phyloP scores from a whole-genome alignment of 805 yeast genomes.

The Wickerhamomyces kurtzmanii region DNA sequence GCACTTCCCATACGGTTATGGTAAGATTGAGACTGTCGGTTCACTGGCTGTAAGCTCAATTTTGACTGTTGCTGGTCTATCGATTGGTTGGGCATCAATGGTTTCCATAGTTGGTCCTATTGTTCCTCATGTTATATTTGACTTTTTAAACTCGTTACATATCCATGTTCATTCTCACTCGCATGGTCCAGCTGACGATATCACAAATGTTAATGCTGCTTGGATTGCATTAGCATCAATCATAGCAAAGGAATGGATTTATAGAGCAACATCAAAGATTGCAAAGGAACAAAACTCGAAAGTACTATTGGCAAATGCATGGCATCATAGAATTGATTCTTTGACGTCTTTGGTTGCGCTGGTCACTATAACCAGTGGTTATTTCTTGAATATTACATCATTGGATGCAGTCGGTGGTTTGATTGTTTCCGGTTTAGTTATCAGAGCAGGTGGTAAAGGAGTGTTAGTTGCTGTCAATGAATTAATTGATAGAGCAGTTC shows the following conservation, averaged over 20 bases:
- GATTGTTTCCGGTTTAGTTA: conserved; percentile 70
- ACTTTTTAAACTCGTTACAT: conserved; percentile 41
- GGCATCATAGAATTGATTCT: conserved; percentile 97
- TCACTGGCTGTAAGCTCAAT: conserved; percentile 81
- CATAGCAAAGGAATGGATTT: conserved; percentile 80
- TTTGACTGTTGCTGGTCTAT: conserved; percentile 76
- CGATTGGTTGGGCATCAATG: conserved; percentile 83
- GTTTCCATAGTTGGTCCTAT: conserved; percentile 57
- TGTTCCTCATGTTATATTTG: conserved; percentile 53
- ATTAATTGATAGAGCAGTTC: conserved; percentile 64
- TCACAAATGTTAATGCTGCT: conserved; percentile 81
- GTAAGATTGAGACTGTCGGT: conserved; percentile 89
- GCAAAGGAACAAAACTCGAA: conserved; percentile 76
- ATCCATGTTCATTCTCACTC: conserved; percentile 29
- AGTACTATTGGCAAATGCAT: conserved; percentile 91
- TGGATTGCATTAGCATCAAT: conserved; percentile 93
- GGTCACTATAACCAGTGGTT: conserved; percentile 79
- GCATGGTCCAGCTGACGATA: conserved; percentile 23
- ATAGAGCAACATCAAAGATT: conserved; percentile 69
- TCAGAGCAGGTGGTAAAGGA: conserved; percentile 78
- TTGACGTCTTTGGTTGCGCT: conserved; percentile 87
- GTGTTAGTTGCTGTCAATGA: conserved; percentile 63
- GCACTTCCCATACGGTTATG: conserved; percentile 78
- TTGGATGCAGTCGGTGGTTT: conserved; percentile 91
- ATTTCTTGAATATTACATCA: conserved; percentile 69